phyloP scores from a whole-genome alignment of 2,329 filamentous ascomycete species.

The Scortechinia acanthostroma region DNA sequence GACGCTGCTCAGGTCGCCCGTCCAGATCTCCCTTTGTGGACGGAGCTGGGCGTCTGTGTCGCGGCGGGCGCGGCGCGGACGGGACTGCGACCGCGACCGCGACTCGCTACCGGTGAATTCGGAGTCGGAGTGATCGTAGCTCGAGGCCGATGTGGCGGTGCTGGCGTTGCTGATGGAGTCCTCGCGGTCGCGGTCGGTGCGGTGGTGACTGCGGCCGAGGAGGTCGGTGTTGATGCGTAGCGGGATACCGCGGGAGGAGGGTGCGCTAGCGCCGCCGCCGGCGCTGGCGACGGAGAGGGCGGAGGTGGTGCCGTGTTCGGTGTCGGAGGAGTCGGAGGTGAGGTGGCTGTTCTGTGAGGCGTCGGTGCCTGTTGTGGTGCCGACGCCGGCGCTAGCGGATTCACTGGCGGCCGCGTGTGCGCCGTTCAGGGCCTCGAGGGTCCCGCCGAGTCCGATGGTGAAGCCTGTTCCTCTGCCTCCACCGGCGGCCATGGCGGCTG shows the following conservation, averaged over 20 bases:
- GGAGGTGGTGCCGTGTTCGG: slow-evolving; percentile 38
- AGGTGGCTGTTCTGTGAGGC: slow-evolving; percentile 41
- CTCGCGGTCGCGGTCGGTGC: not conserved
- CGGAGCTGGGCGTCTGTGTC: slow-evolving; percentile 19
- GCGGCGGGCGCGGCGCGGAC: slow-evolving; percentile 21
- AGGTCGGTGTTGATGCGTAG: slow-evolving; percentile 1
- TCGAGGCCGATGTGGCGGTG: not conserved
- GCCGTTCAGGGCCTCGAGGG: slow-evolving; percentile 56
- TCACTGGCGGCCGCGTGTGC: slow-evolving; percentile 22
- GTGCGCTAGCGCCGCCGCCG: slow-evolving; percentile 33
- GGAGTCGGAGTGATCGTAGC: not conserved
- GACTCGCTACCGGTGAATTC: not conserved
- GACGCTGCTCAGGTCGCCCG: slow-evolving; percentile 75
- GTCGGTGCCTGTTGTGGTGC: slow-evolving; percentile 23
- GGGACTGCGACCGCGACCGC: not conserved
- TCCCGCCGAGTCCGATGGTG: slow-evolving; percentile 56
- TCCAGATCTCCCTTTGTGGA: slow-evolving; percentile 64
- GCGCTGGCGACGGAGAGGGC: slow-evolving; percentile 41
- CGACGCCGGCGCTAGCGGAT: slow-evolving; percentile 19
- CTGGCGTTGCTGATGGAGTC: slow-evolving; percentile 3
- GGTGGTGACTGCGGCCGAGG: not conserved
- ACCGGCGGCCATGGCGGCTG: slow-evolving; percentile 93
- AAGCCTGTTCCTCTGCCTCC: slow-evolving; percentile 52
- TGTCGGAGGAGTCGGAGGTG: slow-evolving; percentile 18
- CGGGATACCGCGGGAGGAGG: slow-evolving; percentile 4